Percentiles rank a stretch among this genome's conserved stretches.
Conservation (phyloP, 805 yeast species). For the Cephaloascus fragrans region DNA sequence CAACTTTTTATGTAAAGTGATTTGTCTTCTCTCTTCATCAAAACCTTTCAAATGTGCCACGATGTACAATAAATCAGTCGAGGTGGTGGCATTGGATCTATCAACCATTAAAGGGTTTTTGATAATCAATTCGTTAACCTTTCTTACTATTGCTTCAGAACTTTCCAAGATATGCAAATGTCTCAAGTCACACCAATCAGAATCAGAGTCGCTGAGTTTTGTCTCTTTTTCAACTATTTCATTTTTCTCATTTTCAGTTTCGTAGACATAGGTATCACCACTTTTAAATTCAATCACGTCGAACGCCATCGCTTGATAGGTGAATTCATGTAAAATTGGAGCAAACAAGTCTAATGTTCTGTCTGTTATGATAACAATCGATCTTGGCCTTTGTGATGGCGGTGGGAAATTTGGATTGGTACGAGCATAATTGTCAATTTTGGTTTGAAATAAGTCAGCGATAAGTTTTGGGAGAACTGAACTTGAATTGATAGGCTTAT, state of each 20-base stretch:
- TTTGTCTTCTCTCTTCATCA: constrained; percentile 54
- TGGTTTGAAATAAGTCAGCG: constrained; percentile 62
- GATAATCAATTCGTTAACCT: constrained; percentile 53
- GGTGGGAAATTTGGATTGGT: constrained; percentile 57
- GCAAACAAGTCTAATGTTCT: constrained; percentile 76
- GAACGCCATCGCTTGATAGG: constrained; percentile 86
- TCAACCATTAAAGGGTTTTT: constrained; percentile 73
- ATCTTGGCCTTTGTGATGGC: constrained; percentile 47
- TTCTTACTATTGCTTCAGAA: constrained; percentile 46
- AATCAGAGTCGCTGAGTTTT: constrained; percentile 50
- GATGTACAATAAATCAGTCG: constrained; percentile 66
- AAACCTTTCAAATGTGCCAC: constrained; percentile 62
- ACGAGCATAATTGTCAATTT: constrained; percentile 69
- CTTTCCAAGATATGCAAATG: constrained; percentile 72
- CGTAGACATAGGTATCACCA: constrained; percentile 36
- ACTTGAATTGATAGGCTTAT: constrained; percentile 41
- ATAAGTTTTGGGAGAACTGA: constrained; percentile 55
- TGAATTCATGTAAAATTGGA: constrained; percentile 82
- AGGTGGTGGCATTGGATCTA: constrained; percentile 49
- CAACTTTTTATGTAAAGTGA: constrained; percentile 49
- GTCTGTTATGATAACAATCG: constrained; percentile 71
- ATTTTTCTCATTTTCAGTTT: constrained; percentile 43
- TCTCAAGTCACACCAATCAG: constrained; percentile 62
- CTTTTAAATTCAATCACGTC: constrained; percentile 47
- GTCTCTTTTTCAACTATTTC: constrained; percentile 29